Conservation (phyloP, 768 basidiomycete genomes). For the Amanita polypyramis region DNA sequence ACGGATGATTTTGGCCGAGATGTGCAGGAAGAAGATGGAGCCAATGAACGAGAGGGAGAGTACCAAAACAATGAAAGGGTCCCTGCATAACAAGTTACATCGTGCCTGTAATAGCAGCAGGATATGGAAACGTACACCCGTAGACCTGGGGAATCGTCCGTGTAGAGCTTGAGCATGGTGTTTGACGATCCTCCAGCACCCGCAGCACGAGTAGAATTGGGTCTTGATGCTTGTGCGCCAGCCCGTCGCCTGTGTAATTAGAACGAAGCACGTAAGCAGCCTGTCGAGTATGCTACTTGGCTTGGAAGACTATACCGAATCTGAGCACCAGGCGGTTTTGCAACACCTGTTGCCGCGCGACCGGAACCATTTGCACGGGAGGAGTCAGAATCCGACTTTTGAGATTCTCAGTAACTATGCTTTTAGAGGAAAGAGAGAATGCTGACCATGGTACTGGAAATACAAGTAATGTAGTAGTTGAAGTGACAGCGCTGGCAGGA, state of each 20-base stretch:
- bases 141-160: slow-evolving; percentile 94
- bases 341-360: slow-evolving; percentile 38
- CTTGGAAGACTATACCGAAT: slow-evolving; percentile 50
- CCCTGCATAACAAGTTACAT: slow-evolving; percentile 34
- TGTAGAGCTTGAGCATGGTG: slow-evolving; percentile 99
- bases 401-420: not conserved
- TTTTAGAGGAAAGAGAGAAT: not conserved
- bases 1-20: slow-evolving; percentile 89
- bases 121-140: slow-evolving; percentile 68
- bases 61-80: slow-evolving; percentile 94
- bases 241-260: slow-evolving; percentile 51
- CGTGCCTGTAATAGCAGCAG: not conserved
- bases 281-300: not conserved
- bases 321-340: slow-evolving; percentile 71
- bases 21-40: slow-evolving; percentile 98
- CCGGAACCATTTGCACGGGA: slow-evolving; percentile 32
- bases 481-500: slow-evolving; percentile 21
- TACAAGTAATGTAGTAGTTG: slow-evolving; percentile 12
- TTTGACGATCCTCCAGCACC: slow-evolving; percentile 95
- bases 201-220: slow-evolving; percentile 83
- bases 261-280: slow-evolving; percentile 3
- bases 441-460: slow-evolving; percentile 28
- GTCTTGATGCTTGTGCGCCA: slow-evolving; percentile 51
- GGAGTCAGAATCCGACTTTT: slow-evolving; percentile 77
- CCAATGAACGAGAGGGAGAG: slow-evolving; percentile 95